Conservation (phyloP, 2,329 filamentous ascomycete genomes). For the Clonostachys chloroleuca region DNA sequence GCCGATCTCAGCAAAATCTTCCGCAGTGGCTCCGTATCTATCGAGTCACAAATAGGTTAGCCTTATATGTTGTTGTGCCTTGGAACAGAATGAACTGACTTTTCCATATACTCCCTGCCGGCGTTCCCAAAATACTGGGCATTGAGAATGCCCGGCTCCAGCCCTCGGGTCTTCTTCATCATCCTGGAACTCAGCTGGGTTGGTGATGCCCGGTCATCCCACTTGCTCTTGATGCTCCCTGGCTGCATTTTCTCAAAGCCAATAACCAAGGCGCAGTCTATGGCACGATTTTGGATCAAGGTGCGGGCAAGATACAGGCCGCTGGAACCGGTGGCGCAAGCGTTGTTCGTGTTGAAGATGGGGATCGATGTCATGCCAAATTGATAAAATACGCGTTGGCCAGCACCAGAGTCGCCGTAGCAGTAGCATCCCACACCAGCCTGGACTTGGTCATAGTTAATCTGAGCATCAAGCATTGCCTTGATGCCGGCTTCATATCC, state of each 20-base stretch:
- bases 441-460: not conserved
- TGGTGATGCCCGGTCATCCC: too few relatives aligned
- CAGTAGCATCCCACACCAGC: not conserved
- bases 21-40: too few relatives aligned
- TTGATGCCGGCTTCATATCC: not conserved
- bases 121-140: too few relatives aligned
- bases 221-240: not conserved
- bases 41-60: too few relatives aligned
- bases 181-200: too few relatives aligned
- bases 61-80: too few relatives aligned
- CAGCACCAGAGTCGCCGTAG: not conserved
- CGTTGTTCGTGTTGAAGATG: not conserved
- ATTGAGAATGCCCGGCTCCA: too few relatives aligned
- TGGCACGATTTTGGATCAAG: not conserved
- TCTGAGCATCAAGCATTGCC: not conserved
- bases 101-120: too few relatives aligned
- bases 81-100: too few relatives aligned
- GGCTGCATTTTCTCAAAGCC: not conserved
- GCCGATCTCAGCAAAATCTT: too few relatives aligned
- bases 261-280: not conserved
- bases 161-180: too few relatives aligned
- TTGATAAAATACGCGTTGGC: not conserved
- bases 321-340: not conserved
- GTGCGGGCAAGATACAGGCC: not conserved
- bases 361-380: not conserved